Evolutionary conservation across 1,139 yeast species (phyloP).

Genomic region (Tardiomyces depauwii): DNA sequence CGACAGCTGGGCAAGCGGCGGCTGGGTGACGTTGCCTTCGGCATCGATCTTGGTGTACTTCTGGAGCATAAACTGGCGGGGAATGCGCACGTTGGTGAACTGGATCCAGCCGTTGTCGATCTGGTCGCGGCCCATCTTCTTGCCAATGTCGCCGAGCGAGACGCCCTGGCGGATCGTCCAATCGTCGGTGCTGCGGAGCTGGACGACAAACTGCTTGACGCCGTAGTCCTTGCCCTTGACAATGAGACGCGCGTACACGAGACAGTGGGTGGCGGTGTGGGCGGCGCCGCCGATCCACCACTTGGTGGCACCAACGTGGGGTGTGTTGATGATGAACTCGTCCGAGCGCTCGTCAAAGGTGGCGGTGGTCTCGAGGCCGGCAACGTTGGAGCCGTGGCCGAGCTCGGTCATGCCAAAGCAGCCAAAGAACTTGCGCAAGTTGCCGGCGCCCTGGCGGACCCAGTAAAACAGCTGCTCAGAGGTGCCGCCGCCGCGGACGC

Average conservation of each 20-base stretch:
- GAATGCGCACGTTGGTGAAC: conserved; percentile 70
- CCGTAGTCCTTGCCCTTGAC: conserved; percentile 81
- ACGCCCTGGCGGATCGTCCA: conserved; percentile 71
- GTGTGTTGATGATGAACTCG: conserved; percentile 69
- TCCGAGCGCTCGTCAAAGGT: conserved; percentile 56
- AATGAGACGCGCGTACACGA: conserved; percentile 70
- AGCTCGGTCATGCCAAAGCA: conserved; percentile 93
- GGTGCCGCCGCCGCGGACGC: conserved; percentile 67
- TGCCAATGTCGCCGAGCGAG: conserved; percentile 82
- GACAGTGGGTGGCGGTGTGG: conserved; percentile 78
- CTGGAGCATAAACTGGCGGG: conserved; percentile 73
- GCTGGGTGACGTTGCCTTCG: conserved; percentile 50
- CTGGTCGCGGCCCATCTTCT: conserved; percentile 79
- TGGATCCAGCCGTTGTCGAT: conserved; percentile 91
- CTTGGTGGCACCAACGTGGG: conserved; percentile 84
- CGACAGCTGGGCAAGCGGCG: conserved; percentile 79
- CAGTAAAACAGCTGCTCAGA: conserved; percentile 50
- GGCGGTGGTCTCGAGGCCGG: conserved; percentile 84
- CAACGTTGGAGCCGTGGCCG: conserved; percentile 91
- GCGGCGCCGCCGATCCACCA: conserved; percentile 99
- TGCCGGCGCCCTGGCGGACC: conserved; percentile 61
- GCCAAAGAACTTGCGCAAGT: conserved; percentile 62
- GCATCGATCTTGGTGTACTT: conserved; percentile 64
- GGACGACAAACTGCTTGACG: conserved; percentile 84
- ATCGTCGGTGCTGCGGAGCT: conserved; percentile 56